A percentile compares a stretch with the other conserved stretches of the same genome.
Evolutionary conservation across 2,329 filamentous ascomycete genomes (phyloP).

Genomic region (Colletotrichum sp.): DNA sequence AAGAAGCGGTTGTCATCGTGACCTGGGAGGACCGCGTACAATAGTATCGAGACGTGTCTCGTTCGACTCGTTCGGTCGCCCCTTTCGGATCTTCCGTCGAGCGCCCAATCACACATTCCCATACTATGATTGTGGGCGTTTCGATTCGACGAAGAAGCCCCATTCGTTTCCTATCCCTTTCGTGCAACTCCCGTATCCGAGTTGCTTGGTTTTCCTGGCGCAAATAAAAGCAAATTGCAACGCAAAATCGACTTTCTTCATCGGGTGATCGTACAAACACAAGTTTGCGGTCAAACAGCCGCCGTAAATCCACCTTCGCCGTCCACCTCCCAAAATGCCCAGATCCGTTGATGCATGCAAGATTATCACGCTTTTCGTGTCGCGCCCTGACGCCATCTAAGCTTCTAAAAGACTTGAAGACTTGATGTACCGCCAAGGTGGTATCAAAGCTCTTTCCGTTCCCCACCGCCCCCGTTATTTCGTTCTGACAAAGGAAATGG

Average conservation of each 20-base stretch:
- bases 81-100: slow-evolving; percentile 19
- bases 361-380: slow-evolving; percentile 45
- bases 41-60: neutral
- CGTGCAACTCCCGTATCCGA: neutral
- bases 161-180: neutral
- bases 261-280: slow-evolving; percentile 23
- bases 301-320: slow-evolving; percentile 24
- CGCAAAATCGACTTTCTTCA: slow-evolving; percentile 14
- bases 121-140: slow-evolving; percentile 8
- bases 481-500: slow-evolving; percentile 25
- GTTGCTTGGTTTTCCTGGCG: neutral
- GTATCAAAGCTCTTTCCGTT: slow-evolving; percentile 35
- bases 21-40: neutral
- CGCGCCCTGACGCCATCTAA: slow-evolving; percentile 35
- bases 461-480: slow-evolving; percentile 24
- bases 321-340: slow-evolving; percentile 33
- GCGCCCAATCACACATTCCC: slow-evolving; percentile 2
- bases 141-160: neutral
- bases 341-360: slow-evolving; percentile 45
- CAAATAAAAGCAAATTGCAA: slow-evolving; percentile 5
- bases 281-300: slow-evolving; percentile 4
- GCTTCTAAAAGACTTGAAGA: slow-evolving; percentile 37
- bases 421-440: slow-evolving; percentile 31
- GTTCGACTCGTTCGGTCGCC: slow-evolving; percentile 6
- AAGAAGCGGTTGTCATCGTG: neutral